These are phyloP conservation scores for Xylariaceae sp. DNA, from an alignment of 2,329 filamentous ascomycete species.

Conservation along the genomic window DNA sequence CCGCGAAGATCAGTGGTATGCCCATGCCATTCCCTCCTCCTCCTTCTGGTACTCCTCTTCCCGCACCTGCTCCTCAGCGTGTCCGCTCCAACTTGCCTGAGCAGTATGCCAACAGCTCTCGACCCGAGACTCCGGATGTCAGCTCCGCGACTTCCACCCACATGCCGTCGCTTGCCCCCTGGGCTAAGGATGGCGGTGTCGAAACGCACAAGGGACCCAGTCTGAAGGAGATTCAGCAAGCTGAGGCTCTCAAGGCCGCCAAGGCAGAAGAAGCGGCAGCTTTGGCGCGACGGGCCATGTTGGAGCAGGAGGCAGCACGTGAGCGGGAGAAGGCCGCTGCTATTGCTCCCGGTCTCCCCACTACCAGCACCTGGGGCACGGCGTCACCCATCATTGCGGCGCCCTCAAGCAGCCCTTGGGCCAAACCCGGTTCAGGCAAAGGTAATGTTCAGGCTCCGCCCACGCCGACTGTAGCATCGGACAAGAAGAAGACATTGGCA, in stretches of 20 bases:
- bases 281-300: slow-evolving; percentile 67
- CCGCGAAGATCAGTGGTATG: slow-evolving; percentile 59
- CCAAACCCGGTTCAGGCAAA: slow-evolving; percentile 54
- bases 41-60: slow-evolving; percentile 73
- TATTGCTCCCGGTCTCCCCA: slow-evolving; percentile 73
- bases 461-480: slow-evolving; percentile 32
- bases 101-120: slow-evolving; percentile 56
- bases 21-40: slow-evolving; percentile 72
- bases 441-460: slow-evolving; percentile 29
- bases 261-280: slow-evolving; percentile 78
- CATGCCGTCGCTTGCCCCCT: slow-evolving; percentile 77
- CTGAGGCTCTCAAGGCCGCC: slow-evolving; percentile 87
- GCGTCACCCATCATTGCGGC: slow-evolving; percentile 62
- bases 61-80: slow-evolving; percentile 83
- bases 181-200: slow-evolving; percentile 79
- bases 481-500: slow-evolving; percentile 80
- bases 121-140: slow-evolving; percentile 68
- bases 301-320: slow-evolving; percentile 70
- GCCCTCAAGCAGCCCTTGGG: slow-evolving; percentile 55
- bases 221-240: slow-evolving; percentile 92
- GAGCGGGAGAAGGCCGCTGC: slow-evolving; percentile 57
- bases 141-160: slow-evolving; percentile 37
- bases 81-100: slow-evolving; percentile 80
- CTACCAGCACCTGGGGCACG: slow-evolving; percentile 83
- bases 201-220: slow-evolving; percentile 77